Evolutionary conservation across 306 rosid species (phyloP).

Genomic region (Pterocarpus santalinus): DNA sequence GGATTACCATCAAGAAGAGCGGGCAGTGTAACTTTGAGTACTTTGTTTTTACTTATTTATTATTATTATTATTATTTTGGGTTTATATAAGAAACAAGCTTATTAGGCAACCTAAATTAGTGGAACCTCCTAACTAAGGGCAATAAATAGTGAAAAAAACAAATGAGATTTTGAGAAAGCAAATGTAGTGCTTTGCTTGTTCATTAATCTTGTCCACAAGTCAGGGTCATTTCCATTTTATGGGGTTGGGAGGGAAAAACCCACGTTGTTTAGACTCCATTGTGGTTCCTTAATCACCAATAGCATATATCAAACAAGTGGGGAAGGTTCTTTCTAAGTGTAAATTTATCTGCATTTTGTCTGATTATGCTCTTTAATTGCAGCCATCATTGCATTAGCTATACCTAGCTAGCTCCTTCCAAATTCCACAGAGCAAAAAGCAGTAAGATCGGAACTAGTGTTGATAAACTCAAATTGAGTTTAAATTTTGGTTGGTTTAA

Average conservation of each 20-base stretch:
- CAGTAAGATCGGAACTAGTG: neutral
- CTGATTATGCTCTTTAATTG: neutral
- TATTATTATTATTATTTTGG: neutral
- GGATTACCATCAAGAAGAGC: neutral
- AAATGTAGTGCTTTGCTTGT: conserved; percentile 48
- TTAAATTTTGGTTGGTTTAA: too few species aligned
- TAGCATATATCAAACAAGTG: neutral
- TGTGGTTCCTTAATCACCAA: conserved; percentile 37
- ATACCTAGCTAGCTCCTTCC: neutral
- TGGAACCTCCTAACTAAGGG: conserved; percentile 36
- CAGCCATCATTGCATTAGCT: neutral
- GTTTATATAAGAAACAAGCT: neutral
- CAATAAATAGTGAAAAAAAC: conserved; percentile 31
- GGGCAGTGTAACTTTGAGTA: neutral
- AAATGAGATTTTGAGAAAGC: conserved; percentile 22
- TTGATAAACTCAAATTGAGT: neutral
- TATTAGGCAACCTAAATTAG: conserved; percentile 35
- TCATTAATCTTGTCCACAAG: conserved; percentile 54
- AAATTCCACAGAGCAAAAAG: neutral
- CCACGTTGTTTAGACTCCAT: conserved; percentile 27
- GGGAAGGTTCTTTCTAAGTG: conserved; percentile 20
- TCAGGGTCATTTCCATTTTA: conserved; percentile 15
- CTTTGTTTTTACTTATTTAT: neutral
- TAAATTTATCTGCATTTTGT: conserved; percentile 27
- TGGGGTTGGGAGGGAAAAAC: neutral